phyloP scores from a whole-genome alignment of 1,284 basidiomycete genomes.

The Inonotus hispidus region DNA sequence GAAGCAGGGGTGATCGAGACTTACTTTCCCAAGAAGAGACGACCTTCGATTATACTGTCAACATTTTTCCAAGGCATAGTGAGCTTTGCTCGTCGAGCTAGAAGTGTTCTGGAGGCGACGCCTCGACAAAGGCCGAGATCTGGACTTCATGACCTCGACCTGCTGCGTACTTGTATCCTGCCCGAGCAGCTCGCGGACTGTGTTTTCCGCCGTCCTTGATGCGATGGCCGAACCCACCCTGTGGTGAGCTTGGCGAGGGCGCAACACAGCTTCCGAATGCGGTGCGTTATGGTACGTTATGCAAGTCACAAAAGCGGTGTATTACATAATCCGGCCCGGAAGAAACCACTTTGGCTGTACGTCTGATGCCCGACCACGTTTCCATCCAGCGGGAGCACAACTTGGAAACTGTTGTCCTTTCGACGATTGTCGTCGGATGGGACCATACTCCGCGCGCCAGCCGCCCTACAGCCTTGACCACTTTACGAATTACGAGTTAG shows the following conservation, averaged over 20 bases:
- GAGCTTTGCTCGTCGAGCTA: slow-evolving; percentile 5
- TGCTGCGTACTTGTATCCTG: slow-evolving; percentile 14
- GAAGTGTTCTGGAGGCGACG: slow-evolving; percentile 8
- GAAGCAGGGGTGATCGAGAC: slow-evolving; percentile 31
- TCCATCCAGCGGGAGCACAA: neutral
- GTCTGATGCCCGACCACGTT: neutral
- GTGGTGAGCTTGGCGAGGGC: neutral
- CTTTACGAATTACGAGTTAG: neutral
- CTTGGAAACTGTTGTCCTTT: neutral
- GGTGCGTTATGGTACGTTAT: neutral
- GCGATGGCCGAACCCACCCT: neutral
- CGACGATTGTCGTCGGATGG: neutral
- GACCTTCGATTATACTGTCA: slow-evolving; percentile 61
- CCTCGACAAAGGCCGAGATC: slow-evolving; percentile 2
- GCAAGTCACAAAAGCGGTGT: neutral
- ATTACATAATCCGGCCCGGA: slow-evolving; percentile 1
- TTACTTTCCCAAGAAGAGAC: slow-evolving; percentile 73
- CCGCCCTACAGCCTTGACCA: neutral
- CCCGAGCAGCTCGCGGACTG: slow-evolving; percentile 12
- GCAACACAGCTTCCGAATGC: neutral
- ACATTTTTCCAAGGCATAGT: slow-evolving; percentile 66
- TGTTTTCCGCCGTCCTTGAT: slow-evolving; percentile 10
- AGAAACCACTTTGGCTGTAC: slow-evolving; percentile 4
- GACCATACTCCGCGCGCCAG: neutral
- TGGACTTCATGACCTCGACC: slow-evolving; percentile 8